Base-by-base conservation (phyloP, 1,284 basidiomycete species). In the Takashimella koratensis region DNA sequence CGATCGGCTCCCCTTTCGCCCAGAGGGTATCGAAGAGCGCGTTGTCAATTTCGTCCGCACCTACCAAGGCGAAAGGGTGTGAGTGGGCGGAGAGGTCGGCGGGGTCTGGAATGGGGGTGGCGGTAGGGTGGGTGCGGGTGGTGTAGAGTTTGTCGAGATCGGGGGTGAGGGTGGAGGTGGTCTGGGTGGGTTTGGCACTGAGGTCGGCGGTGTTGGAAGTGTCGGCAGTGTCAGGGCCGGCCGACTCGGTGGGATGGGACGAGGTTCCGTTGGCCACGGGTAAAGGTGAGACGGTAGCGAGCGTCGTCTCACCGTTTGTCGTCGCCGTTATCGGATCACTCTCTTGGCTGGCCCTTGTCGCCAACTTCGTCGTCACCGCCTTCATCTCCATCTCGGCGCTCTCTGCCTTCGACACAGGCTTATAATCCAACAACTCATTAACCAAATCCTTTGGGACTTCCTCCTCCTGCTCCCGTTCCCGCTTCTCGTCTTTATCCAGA, bases 1-100 rank as follows among this genome's bases (percentile, higher is more conserved):
- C 82, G 12, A 95, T 70, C 0, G 91, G 88, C 39, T 85, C 79
- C 20, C 90, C 90, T 22, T 76, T 76, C 2, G 74, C 71, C 91
- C 91, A 94, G 3, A 91, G 73, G 6, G 76, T 67, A 49, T 83
- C 82, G 74, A 93, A 93, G 6, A 78, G 65, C 1, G 80, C 77
- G 25, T 85, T 82, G 6, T 82, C 81, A 20, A 90, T 79, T 19
- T 82, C 78, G 5, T 76, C 67, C 47, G 82, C 78, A 0, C 75
- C 57, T 60, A 86, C 82, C 16, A 62, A 65, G 53, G 74, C 65
- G 62, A 76, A 73, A 0, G 64, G 58, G 16, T 41, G 54, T 5
- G 53, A 61, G 13, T 68, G 59, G 1, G 62, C 59, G 20, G 52
- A 52, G 6, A 77, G 51, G 4, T 54, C 62, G 0, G 74, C 70